These are phyloP conservation scores for Durio zibethinus DNA, from an alignment of 345 rosid species.

Conservation along the genomic window DNA sequence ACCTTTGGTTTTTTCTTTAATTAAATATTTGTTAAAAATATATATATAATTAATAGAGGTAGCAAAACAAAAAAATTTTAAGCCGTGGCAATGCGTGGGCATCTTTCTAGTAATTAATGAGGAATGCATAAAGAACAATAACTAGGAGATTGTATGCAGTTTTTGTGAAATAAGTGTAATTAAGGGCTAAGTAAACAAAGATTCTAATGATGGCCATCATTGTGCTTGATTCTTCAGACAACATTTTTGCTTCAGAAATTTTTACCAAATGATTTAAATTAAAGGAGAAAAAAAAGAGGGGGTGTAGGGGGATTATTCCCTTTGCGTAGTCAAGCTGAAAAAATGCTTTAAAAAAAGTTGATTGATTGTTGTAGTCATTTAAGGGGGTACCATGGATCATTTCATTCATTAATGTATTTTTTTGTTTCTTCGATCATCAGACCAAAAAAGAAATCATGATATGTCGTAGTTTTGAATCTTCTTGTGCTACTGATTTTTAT, in stretches of 20 bases:
- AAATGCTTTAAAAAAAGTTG: not conserved
- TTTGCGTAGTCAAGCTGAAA: not conserved
- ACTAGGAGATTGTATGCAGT: not conserved
- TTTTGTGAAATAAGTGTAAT: not conserved
- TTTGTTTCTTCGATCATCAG: conserved; percentile 5
- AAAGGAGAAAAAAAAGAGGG: not conserved
- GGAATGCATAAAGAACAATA: not conserved
- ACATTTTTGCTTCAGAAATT: not conserved
- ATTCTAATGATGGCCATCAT: not conserved
- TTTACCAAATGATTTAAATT: not conserved
- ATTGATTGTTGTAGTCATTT: not conserved
- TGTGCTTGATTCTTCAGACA: not conserved
- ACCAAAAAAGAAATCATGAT: too few relatives aligned
- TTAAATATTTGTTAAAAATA: too few relatives aligned
- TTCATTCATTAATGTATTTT: not conserved
- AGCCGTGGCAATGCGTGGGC: too few relatives aligned
- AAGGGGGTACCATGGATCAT: not conserved
- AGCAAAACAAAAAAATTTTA: too few relatives aligned
- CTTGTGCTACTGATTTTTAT: too few relatives aligned
- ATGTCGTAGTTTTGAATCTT: too few relatives aligned
- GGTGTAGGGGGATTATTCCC: not conserved
- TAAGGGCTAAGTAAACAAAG: not conserved
- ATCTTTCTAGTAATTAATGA: not conserved
- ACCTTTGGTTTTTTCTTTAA: too few relatives aligned
- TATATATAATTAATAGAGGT: too few relatives aligned